Evolutionary conservation across 768 basidiomycete species (phyloP).

Genomic region (Auricularia sp.): DNA sequence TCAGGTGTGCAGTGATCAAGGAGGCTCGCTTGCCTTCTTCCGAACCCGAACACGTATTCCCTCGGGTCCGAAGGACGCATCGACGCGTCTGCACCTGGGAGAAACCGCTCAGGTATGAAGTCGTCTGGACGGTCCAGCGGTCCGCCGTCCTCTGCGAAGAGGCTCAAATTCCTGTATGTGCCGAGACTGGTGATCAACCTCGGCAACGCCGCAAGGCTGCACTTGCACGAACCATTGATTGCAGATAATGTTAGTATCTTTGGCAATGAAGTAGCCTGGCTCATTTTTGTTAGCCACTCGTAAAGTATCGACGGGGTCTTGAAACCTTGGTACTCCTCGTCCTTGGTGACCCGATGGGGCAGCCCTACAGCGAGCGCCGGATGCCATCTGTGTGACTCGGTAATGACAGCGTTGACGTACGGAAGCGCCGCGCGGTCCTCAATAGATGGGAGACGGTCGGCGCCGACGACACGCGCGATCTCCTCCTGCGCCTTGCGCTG

Average conservation of each 20-base stretch:
- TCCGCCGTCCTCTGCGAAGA: slow-evolving; percentile 10
- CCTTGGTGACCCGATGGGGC: neutral
- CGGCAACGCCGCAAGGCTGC: too few relatives aligned
- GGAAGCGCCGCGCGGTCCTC: slow-evolving; percentile 32
- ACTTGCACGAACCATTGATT: slow-evolving; percentile 5
- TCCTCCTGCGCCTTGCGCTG: slow-evolving; percentile 28
- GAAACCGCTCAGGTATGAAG: slow-evolving; percentile 13
- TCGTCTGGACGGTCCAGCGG: slow-evolving; percentile 11
- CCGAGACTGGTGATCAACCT: too few relatives aligned
- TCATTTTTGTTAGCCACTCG: neutral
- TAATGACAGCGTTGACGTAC: slow-evolving; percentile 48
- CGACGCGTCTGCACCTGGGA: neutral
- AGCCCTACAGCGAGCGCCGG: slow-evolving; percentile 1
- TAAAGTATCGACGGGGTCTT: too few relatives aligned
- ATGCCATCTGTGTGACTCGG: slow-evolving; percentile 24
- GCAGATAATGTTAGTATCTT: slow-evolving; percentile 4
- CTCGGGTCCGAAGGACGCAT: too few relatives aligned
- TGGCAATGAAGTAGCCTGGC: slow-evolving; percentile 4
- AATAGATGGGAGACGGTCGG: slow-evolving; percentile 24
- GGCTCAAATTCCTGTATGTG: neutral
- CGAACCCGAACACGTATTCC: neutral
- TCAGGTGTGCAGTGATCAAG: too few relatives aligned
- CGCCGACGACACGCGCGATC: slow-evolving; percentile 25
- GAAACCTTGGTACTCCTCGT: neutral
- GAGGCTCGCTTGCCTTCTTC: neutral